Percentiles rank a stretch among this genome's conserved stretches.
phyloP scores from a whole-genome alignment of 306 rosid species.

The Calophaca sinica region DNA sequence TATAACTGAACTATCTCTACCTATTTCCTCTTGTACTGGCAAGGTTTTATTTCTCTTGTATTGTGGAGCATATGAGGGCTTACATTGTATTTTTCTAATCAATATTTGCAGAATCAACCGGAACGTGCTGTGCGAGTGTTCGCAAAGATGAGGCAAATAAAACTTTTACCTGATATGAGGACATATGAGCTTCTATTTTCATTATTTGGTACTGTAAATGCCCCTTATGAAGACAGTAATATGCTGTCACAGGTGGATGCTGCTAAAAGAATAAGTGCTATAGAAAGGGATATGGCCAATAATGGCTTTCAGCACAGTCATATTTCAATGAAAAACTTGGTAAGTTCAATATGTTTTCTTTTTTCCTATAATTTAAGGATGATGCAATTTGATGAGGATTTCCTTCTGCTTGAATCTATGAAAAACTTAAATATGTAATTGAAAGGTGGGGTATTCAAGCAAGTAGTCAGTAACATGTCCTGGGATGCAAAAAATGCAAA shows the following conservation, averaged over 20 bases:
- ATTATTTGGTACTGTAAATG: slow-evolving; percentile 79
- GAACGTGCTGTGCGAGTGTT: slow-evolving; percentile 77
- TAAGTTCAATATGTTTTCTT: slow-evolving; percentile 47
- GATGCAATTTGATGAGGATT: slow-evolving; percentile 24
- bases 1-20: slow-evolving; percentile 27
- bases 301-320: slow-evolving; percentile 73
- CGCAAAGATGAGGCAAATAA: slow-evolving; percentile 73
- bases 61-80: slow-evolving; percentile 23
- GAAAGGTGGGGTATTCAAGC: slow-evolving; percentile 9
- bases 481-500: slow-evolving; percentile 18
- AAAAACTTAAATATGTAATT: slow-evolving; percentile 29
- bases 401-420: slow-evolving; percentile 25
- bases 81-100: slow-evolving; percentile 36
- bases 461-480: slow-evolving; percentile 7
- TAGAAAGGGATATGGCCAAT: slow-evolving; percentile 76
- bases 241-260: slow-evolving; percentile 67
- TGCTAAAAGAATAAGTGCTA: slow-evolving; percentile 71
- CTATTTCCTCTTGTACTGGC: slow-evolving; percentile 8
- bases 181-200: slow-evolving; percentile 79
- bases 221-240: slow-evolving; percentile 76
- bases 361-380: slow-evolving; percentile 42
- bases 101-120: slow-evolving; percentile 74
- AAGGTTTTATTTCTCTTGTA: slow-evolving; percentile 23
- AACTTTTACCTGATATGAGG: slow-evolving; percentile 68
- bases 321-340: slow-evolving; percentile 73